Evolutionary conservation across 306 rosid species (phyloP), one percentile per base, ranked within the genome.

Genomic region (Prunus salicina): DNA sequence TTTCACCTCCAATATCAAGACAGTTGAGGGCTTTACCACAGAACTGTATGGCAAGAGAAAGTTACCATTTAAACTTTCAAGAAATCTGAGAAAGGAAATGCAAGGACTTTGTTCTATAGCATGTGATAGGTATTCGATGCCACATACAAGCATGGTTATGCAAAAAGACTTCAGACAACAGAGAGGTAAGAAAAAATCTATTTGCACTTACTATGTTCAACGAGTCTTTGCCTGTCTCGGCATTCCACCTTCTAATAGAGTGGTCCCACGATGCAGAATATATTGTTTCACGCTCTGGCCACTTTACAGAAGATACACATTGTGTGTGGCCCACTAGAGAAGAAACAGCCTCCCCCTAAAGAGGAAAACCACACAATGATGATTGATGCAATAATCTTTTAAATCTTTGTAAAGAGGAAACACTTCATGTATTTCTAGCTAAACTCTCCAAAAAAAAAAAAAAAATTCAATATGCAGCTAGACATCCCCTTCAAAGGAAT

Each of bases 211-310:
- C 96, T 41, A 90, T 87, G 84, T 84, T 81, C 34, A 79, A 63
- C 77, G 79, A 47, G 71, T 85, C 87, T 83, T 88, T 90, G 73
- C 97, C 93, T 0, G 89, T 89, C 85, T 92, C 96, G 1, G 81
- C 97, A 72, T 95, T 95, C 99, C 99, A 92, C 69, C 77, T 83
- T 82, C 96, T 87, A 67, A 89, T 72, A 76, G 97, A 88, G 84
- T 92, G 97, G 86, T 95, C 97, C 97, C 96, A 89, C 0, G 99
- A 95, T 34, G 97, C 91, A 79, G 99, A 95, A 82, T 87, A 95
- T 66, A 95, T 89, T 77, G 84, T 78, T 43, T 85, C 93, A 43
- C 58, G 88, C 67, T 88, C 83, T 14, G 93, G 88, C 99, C 97
- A 95, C 69, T 82, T 86, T 61, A 95, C 96, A 30, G 97, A 77